phyloP scores from a whole-genome alignment of 2,329 filamentous ascomycete species.

The Fusarium brevicatenulatum region DNA sequence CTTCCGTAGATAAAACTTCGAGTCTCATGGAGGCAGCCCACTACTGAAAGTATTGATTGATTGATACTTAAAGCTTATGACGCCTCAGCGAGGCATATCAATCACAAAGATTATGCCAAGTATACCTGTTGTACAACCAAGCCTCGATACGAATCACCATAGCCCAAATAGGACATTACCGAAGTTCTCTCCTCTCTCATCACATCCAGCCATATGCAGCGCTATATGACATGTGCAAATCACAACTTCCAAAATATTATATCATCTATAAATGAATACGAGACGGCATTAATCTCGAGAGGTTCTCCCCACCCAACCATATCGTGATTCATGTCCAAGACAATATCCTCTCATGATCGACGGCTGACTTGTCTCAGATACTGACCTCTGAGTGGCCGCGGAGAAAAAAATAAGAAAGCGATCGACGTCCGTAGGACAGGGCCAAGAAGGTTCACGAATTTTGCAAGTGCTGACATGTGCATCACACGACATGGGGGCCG shows the following conservation, averaged over 20 bases:
- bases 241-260: neutral
- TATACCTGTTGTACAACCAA: neutral
- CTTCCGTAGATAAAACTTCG: rapidly evolving
- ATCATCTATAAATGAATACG: slow-evolving; percentile 10
- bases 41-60: rapidly evolving
- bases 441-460: neutral
- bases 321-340: neutral
- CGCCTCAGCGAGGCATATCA: no score
- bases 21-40: neutral
- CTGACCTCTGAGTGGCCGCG: neutral
- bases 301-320: slow-evolving; percentile 10
- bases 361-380: neutral
- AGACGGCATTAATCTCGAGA: neutral
- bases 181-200: neutral
- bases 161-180: neutral
- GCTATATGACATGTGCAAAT: neutral
- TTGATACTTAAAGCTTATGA: no score
- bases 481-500: slow-evolving; percentile 11
- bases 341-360: slow-evolving; percentile 15
- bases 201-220: neutral
- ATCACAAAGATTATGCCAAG: neutral
- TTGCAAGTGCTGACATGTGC: slow-evolving; percentile 23
- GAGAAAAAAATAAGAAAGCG: neutral
- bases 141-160: neutral
- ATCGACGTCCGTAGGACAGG: neutral